These are phyloP conservation scores for Pistacia vera DNA, from an alignment of 345 rosid species.

Conservation along the genomic window DNA sequence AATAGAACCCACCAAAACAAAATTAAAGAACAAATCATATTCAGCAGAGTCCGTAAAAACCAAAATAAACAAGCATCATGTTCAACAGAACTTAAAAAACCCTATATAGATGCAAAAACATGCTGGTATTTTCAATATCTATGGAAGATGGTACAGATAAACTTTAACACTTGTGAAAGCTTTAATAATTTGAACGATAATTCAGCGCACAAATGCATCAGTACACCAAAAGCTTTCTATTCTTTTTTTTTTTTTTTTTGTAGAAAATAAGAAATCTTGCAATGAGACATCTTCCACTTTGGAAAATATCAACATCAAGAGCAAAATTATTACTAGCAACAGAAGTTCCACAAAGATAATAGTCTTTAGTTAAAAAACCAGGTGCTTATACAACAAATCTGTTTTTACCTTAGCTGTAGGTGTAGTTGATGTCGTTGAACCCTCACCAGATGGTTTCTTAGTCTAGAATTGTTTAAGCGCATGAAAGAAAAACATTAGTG, in stretches of 20 bases:
- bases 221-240: not conserved
- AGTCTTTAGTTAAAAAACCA: not conserved
- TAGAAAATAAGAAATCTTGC: not conserved
- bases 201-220: not conserved
- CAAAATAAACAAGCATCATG: not conserved
- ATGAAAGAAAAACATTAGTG: not conserved
- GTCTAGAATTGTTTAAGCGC: slow-evolving; percentile 34
- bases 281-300: not conserved
- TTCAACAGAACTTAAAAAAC: not conserved
- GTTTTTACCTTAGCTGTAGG: slow-evolving; percentile 43
- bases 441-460: slow-evolving; percentile 56
- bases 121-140: not conserved
- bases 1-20: too few relatives aligned
- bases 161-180: not conserved
- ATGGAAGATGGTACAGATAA: not conserved
- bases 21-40: too few relatives aligned
- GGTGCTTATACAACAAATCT: not conserved
- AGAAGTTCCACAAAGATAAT: not conserved
- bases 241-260: not conserved
- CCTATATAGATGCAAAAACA: not conserved
- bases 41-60: too few relatives aligned
- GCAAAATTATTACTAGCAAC: not conserved
- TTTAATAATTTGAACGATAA: not conserved
- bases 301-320: not conserved
- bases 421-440: slow-evolving; percentile 49